Evolutionary conservation across 2,329 filamentous ascomycete genomes (phyloP).

Genomic region (Epichloe gansuensis): DNA sequence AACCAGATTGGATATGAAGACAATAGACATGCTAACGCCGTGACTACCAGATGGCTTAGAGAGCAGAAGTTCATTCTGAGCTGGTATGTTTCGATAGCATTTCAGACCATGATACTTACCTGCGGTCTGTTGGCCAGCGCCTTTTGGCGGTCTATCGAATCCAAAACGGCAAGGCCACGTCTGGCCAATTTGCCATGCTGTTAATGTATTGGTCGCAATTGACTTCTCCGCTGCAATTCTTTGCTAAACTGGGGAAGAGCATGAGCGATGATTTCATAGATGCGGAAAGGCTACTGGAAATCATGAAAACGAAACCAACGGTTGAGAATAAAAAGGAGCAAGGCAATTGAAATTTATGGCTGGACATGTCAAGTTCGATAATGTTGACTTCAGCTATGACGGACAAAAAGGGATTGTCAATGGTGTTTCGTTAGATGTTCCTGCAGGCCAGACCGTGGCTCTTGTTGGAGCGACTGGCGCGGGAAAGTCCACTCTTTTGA

Average conservation of each 20-base stretch:
- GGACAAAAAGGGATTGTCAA: slow-evolving; percentile 46
- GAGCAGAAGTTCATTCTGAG: slow-evolving; percentile 27
- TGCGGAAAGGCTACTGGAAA: slow-evolving; percentile 43
- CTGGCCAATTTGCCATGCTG: slow-evolving; percentile 59
- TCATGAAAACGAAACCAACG: slow-evolving; percentile 46
- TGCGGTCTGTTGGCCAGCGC: slow-evolving; percentile 55
- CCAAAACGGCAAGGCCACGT: slow-evolving; percentile 43
- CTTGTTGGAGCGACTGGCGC: slow-evolving; percentile 50
- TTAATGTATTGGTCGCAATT: slow-evolving; percentile 66
- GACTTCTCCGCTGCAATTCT: slow-evolving; percentile 59
- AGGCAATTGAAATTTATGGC: slow-evolving; percentile 36
- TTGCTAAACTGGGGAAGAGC: slow-evolving; percentile 43
- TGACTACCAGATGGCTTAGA: slow-evolving; percentile 27
- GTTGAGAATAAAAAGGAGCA: slow-evolving; percentile 39
- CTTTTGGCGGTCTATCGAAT: slow-evolving; percentile 54
- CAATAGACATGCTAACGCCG: slow-evolving; percentile 38
- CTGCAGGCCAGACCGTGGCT: slow-evolving; percentile 42
- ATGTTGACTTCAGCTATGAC: slow-evolving; percentile 47
- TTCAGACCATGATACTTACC: slow-evolving; percentile 52
- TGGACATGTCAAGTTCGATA: slow-evolving; percentile 41
- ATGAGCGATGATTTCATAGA: slow-evolving; percentile 46
- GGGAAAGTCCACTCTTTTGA: slow-evolving; percentile 46
- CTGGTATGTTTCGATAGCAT: slow-evolving; percentile 40
- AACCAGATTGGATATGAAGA: slow-evolving; percentile 47
- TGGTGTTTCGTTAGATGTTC: slow-evolving; percentile 36